phyloP scores from a whole-genome alignment of 768 basidiomycete species.

The Hericium erinaceus region DNA sequence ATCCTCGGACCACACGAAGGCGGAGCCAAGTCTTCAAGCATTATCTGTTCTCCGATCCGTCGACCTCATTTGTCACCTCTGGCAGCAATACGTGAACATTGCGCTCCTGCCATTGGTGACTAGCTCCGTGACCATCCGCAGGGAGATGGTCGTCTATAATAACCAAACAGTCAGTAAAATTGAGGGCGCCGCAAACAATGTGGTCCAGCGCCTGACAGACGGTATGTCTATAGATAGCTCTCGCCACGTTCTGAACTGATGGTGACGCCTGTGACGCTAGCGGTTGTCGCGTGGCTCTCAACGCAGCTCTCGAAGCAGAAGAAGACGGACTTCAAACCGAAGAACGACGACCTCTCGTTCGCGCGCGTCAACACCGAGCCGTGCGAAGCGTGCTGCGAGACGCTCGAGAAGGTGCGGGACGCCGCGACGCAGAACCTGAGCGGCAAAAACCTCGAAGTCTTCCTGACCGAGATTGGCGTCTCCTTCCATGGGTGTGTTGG shows the following conservation, averaged over 20 bases:
- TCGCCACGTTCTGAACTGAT: background rate
- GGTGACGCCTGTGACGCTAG: slow-evolving; percentile 26
- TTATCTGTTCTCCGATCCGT: slow-evolving; percentile 57
- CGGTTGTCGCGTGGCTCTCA: slow-evolving; percentile 65
- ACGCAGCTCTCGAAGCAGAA: slow-evolving; percentile 84
- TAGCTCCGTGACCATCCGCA: slow-evolving; percentile 75
- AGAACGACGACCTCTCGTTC: slow-evolving; percentile 92
- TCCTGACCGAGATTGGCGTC: slow-evolving; percentile 89
- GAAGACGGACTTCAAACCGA: slow-evolving; percentile 92
- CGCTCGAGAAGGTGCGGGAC: slow-evolving; percentile 73
- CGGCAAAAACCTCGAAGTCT: slow-evolving; percentile 88
- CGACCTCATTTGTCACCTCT: slow-evolving; percentile 88
- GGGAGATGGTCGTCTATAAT: slow-evolving; percentile 91
- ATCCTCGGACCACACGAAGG: slow-evolving; percentile 52
- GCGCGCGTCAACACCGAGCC: slow-evolving; percentile 93
- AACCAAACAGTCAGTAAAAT: slow-evolving; percentile 78
- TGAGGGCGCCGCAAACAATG: slow-evolving; percentile 71
- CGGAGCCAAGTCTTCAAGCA: slow-evolving; percentile 70
- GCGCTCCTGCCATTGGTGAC: slow-evolving; percentile 83
- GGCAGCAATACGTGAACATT: slow-evolving; percentile 93
- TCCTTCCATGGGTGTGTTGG: slow-evolving; percentile 75
- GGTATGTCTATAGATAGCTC: slow-evolving; percentile 34
- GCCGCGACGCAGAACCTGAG: slow-evolving; percentile 67
- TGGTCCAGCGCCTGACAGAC: slow-evolving; percentile 78
- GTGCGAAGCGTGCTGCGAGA: slow-evolving; percentile 77